A percentile compares a stretch with the other conserved stretches of the same genome.
phyloP scores from a whole-genome alignment of 2,329 filamentous ascomycete species.

The Pseudogymnoascus sp. region DNA sequence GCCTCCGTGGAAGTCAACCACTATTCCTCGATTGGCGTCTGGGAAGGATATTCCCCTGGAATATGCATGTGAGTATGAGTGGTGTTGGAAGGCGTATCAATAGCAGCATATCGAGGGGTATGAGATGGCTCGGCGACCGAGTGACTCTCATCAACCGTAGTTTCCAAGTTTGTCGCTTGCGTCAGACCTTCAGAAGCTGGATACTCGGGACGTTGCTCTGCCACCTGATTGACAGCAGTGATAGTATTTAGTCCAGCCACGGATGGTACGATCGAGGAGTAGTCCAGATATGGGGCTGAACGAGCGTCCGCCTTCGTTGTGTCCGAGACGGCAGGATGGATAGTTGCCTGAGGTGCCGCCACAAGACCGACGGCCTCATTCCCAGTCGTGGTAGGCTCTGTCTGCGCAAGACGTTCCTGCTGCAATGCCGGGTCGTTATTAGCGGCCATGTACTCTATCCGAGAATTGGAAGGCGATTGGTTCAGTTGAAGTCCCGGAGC shows the following conservation, averaged over 20 bases:
- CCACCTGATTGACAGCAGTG: not conserved
- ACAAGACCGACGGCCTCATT: not conserved
- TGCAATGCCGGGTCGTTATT: constrained; percentile 1
- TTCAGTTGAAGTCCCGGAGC: not conserved
- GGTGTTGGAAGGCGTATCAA: not conserved
- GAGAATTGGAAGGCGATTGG: not conserved
- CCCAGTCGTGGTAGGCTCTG: not conserved
- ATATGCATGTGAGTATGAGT: not conserved
- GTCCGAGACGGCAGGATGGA: not conserved
- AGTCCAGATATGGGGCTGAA: not conserved
- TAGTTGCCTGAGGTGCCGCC: not conserved
- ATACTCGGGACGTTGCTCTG: constrained; percentile 2
- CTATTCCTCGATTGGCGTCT: not conserved
- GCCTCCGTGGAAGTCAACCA: no score
- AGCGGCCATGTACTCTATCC: not conserved
- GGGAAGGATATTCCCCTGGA: constrained; percentile 4
- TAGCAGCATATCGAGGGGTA: not conserved
- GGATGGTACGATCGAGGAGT: not conserved
- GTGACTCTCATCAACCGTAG: not conserved
- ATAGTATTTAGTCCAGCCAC: not conserved
- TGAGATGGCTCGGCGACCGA: not conserved
- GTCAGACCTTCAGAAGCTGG: not conserved
- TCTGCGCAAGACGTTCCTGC: not conserved
- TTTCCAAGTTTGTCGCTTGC: not conserved
- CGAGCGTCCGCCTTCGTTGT: not conserved